phyloP scores from a whole-genome alignment of 192 early-diverging fungal species.

The Coemansia sp. region DNA sequence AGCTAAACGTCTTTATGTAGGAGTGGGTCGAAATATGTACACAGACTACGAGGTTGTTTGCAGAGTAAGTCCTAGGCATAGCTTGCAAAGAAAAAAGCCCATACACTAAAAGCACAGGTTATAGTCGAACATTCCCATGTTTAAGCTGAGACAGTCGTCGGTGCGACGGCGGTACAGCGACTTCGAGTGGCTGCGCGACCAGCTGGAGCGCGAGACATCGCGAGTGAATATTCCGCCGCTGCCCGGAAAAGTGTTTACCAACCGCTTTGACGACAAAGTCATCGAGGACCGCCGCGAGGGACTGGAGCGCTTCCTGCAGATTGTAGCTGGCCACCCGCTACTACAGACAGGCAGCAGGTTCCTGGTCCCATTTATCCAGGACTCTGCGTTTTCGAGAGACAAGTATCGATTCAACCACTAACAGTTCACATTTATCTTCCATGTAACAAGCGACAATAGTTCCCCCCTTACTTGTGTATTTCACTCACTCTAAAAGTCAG shows the following conservation, averaged over 20 bases:
- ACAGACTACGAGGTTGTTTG: constrained; percentile 97
- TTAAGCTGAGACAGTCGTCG: constrained; percentile 78
- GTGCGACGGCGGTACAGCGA: constrained; percentile 95
- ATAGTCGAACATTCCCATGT: constrained; percentile 90
- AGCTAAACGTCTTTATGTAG: neutral
- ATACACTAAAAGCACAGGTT: neutral
- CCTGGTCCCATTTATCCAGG: constrained; percentile 90
- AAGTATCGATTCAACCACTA: constrained; percentile 52
- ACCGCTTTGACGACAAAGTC: constrained; percentile 93
- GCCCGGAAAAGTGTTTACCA: constrained; percentile 96
- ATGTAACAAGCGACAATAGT: no score
- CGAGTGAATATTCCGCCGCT: constrained; percentile 94
- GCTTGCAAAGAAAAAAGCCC: neutral
- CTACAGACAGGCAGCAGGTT: constrained; percentile 97
- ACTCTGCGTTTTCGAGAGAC: constrained; percentile 80
- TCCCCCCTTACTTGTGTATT: no score
- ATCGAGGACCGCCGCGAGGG: constrained; percentile 87
- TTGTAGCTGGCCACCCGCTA: constrained; percentile 93
- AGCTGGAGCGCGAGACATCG: constrained; percentile 84
- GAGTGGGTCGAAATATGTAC: constrained; percentile 65
- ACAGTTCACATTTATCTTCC: no score
- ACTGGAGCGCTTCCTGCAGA: constrained; percentile 93
- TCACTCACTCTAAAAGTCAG: no score
- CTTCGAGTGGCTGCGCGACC: constrained; percentile 98
- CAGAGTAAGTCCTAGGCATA: constrained; percentile 26